phyloP scores from a whole-genome alignment of 2,329 filamentous ascomycete genomes.

The Alternaria infectoria region DNA sequence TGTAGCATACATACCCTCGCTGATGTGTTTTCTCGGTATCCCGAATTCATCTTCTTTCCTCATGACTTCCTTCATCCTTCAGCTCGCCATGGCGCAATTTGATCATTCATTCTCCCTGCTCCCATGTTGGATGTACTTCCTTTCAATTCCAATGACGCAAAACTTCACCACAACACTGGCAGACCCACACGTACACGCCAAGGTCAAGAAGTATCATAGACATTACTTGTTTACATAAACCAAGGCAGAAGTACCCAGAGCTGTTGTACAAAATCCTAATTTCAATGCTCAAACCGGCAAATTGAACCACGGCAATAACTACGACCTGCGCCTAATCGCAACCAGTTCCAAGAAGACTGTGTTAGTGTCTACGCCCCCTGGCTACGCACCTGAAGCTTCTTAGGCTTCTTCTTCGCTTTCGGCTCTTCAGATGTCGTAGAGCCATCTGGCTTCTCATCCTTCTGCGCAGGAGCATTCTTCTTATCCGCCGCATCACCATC shows the following conservation, averaged over 20 bases:
- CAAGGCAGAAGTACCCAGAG: background rate
- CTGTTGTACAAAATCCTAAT: background rate
- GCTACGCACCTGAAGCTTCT: conserved; percentile 44
- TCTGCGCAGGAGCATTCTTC: conserved; percentile 3
- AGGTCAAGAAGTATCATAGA: background rate
- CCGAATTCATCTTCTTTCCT: background rate
- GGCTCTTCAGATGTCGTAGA: conserved; percentile 10
- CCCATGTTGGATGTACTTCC: background rate
- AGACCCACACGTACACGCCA: background rate
- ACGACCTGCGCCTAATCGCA: background rate
- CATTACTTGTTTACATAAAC: background rate
- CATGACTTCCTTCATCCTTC: background rate
- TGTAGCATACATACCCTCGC: background rate
- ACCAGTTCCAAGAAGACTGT: conserved; percentile 9
- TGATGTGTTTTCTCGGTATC: background rate
- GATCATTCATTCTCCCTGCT: background rate
- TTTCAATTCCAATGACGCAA: background rate
- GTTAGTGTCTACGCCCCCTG: conserved; percentile 12
- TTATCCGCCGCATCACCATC: conserved; percentile 2
- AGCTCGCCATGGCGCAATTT: background rate
- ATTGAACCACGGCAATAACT: background rate
- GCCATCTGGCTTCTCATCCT: background rate
- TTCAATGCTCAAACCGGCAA: background rate
- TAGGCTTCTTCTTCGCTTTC: conserved; percentile 47
- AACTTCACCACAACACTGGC: background rate